These are phyloP conservation scores for Cucumis hystrix DNA, from an alignment of 306 rosid genomes.

Conservation along the genomic window DNA sequence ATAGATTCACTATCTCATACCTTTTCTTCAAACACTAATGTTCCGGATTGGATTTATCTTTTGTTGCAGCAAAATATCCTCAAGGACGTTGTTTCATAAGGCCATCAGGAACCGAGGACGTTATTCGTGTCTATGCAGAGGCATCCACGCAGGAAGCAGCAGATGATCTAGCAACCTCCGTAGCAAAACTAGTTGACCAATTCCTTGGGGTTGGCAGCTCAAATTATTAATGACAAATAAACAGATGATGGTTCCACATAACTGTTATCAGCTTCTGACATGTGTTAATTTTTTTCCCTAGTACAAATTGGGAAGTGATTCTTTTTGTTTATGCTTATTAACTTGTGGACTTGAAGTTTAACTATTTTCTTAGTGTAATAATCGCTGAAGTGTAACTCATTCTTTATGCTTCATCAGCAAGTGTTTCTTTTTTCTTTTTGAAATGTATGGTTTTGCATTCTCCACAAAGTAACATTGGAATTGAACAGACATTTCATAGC, in stretches of 20 bases:
- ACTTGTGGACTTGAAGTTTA: neutral
- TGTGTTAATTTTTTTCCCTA: too few species aligned
- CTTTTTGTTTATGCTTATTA: neutral
- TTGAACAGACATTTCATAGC: neutral
- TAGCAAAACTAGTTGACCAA: conserved; percentile 50
- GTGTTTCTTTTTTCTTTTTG: neutral
- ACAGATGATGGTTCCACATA: neutral
- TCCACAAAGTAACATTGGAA: neutral
- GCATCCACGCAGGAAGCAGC: conserved; percentile 68
- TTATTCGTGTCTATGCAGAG: conserved; percentile 81
- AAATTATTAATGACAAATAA: neutral
- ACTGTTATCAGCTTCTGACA: neutral
- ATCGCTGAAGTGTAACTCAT: neutral
- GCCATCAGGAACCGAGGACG: conserved; percentile 96
- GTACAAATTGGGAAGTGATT: too few species aligned
- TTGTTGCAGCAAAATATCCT: conserved; percentile 41
- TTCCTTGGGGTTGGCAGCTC: conserved; percentile 33
- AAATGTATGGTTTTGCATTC: neutral
- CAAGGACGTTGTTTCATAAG: conserved; percentile 81
- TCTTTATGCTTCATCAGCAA: neutral
- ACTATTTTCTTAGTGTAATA: neutral
- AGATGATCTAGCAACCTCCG: conserved; percentile 49
- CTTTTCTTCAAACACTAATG: neutral
- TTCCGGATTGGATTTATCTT: neutral
- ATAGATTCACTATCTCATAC: neutral